Base-by-base conservation (phyloP, 768 basidiomycete species). In the Amanita muscaria region DNA sequence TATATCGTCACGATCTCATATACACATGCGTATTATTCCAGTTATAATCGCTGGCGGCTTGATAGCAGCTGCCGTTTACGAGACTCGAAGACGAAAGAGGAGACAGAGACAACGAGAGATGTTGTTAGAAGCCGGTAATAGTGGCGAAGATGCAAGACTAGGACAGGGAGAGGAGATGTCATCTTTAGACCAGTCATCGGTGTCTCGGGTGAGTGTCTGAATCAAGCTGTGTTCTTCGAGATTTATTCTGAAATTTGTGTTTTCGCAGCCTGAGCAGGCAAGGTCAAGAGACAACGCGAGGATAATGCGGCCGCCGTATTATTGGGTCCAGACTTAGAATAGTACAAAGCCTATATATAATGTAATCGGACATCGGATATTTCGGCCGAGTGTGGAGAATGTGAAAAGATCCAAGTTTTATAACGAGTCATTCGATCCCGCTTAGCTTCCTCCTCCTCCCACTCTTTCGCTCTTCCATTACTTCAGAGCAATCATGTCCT, bases 401-500 rank as follows among this genome's bases (percentile, higher is more conserved):
- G n/a, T n/a, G n/a, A n/a, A n/a, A n/a, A n/a, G n/a, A n/a, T n/a
- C n/a, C n/a, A n/a, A n/a, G n/a, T n/a, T n/a, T n/a, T n/a, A n/a
- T n/a, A n/a, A n/a, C n/a, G n/a, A 32, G 31, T 11, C 31, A 32
- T 29, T 29, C 12, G 6, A 29, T 29, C 12, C 12, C 27, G 27
- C 12, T 6, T 29, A 6, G n/a, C 7, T 3, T 18, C 15, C 15
- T n/a, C 5, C 34, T 36, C 34, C 22, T 49, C 36, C 39, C 36
- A 43, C 37, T 47, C 30, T 42, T 32, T 9, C 22, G 16, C 12
- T 49, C 21, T 23, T 47, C 45, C 34, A 34, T 36, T 47, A 29
- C 32, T 42, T 46, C 19, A 44, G 40, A 49, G 49, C 55, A 47
- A 60, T 42, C 41, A 74, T 76, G 74, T 66, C 70, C 22, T 43